A percentile compares a stretch with the other conserved stretches of the same genome.
Evolutionary conservation across 257 asterid species (phyloP).

Genomic region (Solanum bulbocastanum): DNA sequence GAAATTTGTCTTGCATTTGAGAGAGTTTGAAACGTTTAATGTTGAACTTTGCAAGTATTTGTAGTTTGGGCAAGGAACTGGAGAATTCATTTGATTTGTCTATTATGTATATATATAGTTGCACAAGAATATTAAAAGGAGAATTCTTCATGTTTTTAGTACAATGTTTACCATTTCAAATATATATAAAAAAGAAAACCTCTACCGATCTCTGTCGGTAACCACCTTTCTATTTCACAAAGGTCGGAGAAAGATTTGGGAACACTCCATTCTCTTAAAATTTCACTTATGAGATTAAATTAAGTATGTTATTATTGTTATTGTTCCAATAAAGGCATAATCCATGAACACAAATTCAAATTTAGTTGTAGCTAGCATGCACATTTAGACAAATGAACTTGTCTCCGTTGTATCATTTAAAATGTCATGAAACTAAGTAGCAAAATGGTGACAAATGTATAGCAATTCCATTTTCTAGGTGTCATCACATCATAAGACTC

Average conservation of each 20-base stretch:
- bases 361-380: fast-evolving
- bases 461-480: background rate
- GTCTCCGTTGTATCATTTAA: background rate
- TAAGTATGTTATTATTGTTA: background rate
- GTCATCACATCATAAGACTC: background rate
- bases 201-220: background rate
- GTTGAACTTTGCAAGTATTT: background rate
- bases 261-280: background rate
- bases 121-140: background rate
- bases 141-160: background rate
- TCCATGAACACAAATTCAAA: background rate
- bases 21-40: background rate
- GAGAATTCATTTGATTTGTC: background rate
- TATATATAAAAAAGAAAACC: background rate
- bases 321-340: background rate
- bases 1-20: background rate
- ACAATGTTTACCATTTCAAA: background rate
- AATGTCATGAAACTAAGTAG: background rate
- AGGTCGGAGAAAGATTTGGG: background rate
- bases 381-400: background rate
- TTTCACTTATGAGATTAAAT: background rate
- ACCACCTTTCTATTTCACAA: background rate
- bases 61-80: background rate
- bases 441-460: background rate
- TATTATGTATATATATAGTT: background rate